These are phyloP conservation scores for Talaromyces sp. DNA, from an alignment of 2,329 filamentous ascomycete species.

Conservation along the genomic window DNA sequence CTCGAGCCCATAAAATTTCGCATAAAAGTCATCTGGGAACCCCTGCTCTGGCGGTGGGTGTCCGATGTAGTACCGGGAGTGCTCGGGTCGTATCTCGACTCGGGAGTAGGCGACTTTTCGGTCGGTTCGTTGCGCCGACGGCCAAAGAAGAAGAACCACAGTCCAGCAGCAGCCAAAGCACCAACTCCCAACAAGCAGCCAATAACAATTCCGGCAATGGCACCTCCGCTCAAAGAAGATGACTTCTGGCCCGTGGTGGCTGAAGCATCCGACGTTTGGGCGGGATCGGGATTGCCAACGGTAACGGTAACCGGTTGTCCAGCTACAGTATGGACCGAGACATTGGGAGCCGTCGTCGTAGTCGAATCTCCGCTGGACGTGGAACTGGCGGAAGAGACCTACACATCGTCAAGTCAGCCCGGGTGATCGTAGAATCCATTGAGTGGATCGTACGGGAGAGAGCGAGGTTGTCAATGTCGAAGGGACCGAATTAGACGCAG, in stretches of 20 bases:
- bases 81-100: constrained; percentile 18
- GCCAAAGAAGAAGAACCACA: constrained; percentile 36
- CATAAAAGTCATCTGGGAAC: constrained; percentile 32
- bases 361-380: constrained; percentile 1
- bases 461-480: constrained; percentile 11
- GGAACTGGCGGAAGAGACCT: constrained; percentile 11
- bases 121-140: constrained; percentile 22
- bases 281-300: constrained; percentile 13
- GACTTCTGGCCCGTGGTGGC: constrained; percentile 16
- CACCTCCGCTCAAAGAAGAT: constrained; percentile 33
- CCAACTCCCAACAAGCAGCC: constrained; percentile 37
- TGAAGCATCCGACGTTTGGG: constrained; percentile 17
- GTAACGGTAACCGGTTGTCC: constrained; percentile 21
- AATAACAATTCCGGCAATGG: constrained; percentile 42
- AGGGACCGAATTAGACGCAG: constrained; percentile 9
- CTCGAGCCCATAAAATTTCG: constrained; percentile 22
- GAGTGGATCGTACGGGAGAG: constrained; percentile 7
- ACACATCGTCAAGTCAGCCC: constrained; percentile 1
- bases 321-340: constrained; percentile 14
- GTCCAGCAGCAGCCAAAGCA: constrained; percentile 31
- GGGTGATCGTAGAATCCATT: constrained; percentile 2
- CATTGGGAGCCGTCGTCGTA: constrained; percentile 1
- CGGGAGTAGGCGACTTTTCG: constrained; percentile 22
- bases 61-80: constrained; percentile 18
- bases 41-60: constrained; percentile 27